Evolutionary conservation across 78 protist species (phyloP).

Genomic region (Isochrysis galbana): DNA sequence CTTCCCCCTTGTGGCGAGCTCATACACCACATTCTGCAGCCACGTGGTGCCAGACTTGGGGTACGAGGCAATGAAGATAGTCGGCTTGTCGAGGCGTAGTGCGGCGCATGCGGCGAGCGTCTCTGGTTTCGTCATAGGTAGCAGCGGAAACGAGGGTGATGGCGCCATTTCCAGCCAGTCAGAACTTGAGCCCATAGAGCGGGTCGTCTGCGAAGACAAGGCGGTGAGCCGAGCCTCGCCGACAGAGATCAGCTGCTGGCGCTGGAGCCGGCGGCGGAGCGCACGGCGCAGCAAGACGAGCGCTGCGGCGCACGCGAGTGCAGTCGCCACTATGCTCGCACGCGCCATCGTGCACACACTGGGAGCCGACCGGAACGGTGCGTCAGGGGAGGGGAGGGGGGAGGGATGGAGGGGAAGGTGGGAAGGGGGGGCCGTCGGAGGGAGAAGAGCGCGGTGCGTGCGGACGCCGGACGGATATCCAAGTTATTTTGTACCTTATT

Average conservation of each 20-base stretch:
- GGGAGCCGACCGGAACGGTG: too few relatives aligned
- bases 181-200: not conserved
- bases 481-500: too few relatives aligned
- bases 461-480: too few relatives aligned
- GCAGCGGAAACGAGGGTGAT: not conserved
- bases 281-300: too few relatives aligned
- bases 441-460: too few relatives aligned
- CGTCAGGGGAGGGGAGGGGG: too few relatives aligned
- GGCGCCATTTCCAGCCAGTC: not conserved
- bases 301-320: too few relatives aligned
- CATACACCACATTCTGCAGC: not conserved
- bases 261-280: too few relatives aligned
- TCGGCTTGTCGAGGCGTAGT: not conserved
- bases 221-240: not conserved
- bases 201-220: not conserved
- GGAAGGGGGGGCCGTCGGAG: too few relatives aligned
- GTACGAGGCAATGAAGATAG: slow-evolving; percentile 1
- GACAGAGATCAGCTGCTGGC: not conserved
- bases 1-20: not conserved
- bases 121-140: not conserved
- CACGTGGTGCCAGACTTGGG: slow-evolving; percentile 21
- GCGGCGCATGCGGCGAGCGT: not conserved
- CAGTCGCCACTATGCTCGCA: too few relatives aligned
- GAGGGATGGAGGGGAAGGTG: too few relatives aligned
- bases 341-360: too few relatives aligned